Percentiles rank a stretch among this genome's conserved stretches.
Conservation (phyloP, 306 rosid genomes). For the Carpinus fangiana region DNA sequence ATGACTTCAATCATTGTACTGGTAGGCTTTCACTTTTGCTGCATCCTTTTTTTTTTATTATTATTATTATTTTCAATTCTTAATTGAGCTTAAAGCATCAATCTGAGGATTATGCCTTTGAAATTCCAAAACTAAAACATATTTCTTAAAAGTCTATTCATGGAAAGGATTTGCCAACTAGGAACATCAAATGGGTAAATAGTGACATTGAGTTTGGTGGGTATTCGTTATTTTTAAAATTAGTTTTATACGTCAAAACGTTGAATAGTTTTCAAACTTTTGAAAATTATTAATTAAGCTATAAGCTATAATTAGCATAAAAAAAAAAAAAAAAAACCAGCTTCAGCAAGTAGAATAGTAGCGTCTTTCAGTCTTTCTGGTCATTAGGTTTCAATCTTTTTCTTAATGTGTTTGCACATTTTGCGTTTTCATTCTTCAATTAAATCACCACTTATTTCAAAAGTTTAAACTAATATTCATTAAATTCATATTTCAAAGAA, state of each 20-base stretch:
- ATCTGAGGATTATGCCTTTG: neutral
- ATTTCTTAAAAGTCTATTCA: neutral
- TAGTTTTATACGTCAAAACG: neutral
- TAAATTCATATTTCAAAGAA: too few species aligned
- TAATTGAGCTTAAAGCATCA: constrained; percentile 6
- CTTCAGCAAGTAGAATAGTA: neutral
- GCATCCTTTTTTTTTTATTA: neutral
- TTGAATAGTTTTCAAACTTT: neutral
- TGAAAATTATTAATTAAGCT: neutral
- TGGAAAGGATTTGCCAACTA: neutral
- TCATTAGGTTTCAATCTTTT: too few species aligned
- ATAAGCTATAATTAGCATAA: neutral
- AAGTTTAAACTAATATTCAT: too few species aligned
- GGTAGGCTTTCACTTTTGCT: neutral
- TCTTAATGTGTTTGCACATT: too few species aligned
- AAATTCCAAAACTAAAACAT: neutral
- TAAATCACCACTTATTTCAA: too few species aligned
- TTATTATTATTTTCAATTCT: neutral
- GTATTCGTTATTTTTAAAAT: neutral
- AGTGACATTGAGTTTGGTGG: constrained; percentile 2
- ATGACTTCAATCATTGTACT: neutral
- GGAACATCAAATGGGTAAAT: neutral
- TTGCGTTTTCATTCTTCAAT: too few species aligned
- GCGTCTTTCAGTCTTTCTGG: too few species aligned
- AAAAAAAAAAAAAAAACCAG: neutral